A percentile compares a stretch with the other conserved stretches of the same genome.
Conservation (phyloP, 1,139 yeast species). For the Debaryomycetaceae sp. region DNA sequence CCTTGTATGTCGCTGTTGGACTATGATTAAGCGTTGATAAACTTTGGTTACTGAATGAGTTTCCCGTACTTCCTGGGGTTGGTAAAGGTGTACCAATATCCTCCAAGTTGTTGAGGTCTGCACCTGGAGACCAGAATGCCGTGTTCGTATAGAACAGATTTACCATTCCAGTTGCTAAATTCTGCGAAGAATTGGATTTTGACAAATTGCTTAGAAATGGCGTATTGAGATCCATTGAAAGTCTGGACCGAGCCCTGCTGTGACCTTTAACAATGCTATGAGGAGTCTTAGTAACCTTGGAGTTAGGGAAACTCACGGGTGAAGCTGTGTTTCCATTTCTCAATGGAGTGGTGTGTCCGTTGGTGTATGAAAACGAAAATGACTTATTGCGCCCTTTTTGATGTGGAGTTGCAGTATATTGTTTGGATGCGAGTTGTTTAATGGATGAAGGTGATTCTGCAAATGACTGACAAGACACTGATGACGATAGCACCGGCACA, state of each 20-base stretch:
- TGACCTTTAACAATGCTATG: constrained; percentile 30
- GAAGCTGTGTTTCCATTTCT: constrained; percentile 17
- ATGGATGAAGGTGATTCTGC: constrained; percentile 30
- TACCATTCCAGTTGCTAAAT: constrained; percentile 15
- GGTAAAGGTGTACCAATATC: constrained; percentile 34
- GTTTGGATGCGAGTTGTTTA: constrained; percentile 11
- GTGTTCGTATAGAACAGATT: constrained; percentile 50
- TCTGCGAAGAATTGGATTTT: constrained; percentile 14
- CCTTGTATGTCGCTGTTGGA: constrained; percentile 6
- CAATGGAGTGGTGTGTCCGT: constrained; percentile 29
- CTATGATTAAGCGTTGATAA: constrained; percentile 5
- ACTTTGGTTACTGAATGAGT: background rate
- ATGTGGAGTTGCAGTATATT: constrained; percentile 27
- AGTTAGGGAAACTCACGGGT: constrained; percentile 20
- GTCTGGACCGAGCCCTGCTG: constrained; percentile 39
- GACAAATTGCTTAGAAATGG: constrained; percentile 15
- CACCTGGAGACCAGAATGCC: constrained; percentile 39
- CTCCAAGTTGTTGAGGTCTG: constrained; percentile 23
- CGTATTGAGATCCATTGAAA: constrained; percentile 27
- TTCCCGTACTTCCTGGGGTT: constrained; percentile 16
- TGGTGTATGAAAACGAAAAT: constrained; percentile 24
- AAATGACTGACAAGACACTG: constrained; percentile 35
- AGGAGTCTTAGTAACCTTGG: constrained; percentile 31
- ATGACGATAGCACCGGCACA: constrained; percentile 34
- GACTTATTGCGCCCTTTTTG: constrained; percentile 30